Conservation (phyloP, 129 eudicot species). For the Arctium minus region DNA sequence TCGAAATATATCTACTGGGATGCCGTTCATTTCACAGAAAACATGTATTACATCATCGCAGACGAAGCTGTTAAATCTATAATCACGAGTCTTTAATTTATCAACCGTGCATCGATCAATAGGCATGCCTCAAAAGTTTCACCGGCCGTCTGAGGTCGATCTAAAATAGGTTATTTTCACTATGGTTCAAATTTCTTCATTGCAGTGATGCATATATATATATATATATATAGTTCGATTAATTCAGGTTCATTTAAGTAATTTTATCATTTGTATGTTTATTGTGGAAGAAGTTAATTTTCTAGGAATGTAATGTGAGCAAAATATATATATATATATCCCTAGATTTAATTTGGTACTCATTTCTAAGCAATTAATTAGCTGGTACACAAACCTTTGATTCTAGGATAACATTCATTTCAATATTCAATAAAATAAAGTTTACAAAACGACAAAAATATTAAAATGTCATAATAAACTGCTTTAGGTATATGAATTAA, state of each 20-base stretch:
- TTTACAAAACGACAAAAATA: too few relatives aligned
- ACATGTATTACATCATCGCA: slow-evolving; percentile 48
- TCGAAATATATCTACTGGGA: slow-evolving; percentile 62
- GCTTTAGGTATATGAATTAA: too few relatives aligned
- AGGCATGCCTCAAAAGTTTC: background rate
- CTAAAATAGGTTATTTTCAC: background rate
- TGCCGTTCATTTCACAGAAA: slow-evolving; percentile 62
- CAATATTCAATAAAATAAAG: too few relatives aligned
- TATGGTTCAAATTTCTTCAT: background rate
- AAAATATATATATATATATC: too few relatives aligned
- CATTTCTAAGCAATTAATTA: too few relatives aligned
- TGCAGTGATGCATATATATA: background rate
- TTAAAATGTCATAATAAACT: too few relatives aligned
- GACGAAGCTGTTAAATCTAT: slow-evolving; percentile 31
- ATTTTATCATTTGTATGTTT: background rate
- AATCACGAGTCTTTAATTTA: background rate
- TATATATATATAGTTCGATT: too few relatives aligned
- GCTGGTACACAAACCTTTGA: too few relatives aligned
- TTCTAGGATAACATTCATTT: too few relatives aligned
- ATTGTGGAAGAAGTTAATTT: too few relatives aligned
- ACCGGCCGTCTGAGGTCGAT: background rate
- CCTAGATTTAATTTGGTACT: too few relatives aligned
- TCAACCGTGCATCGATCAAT: background rate
- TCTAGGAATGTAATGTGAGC: too few relatives aligned
- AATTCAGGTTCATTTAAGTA: background rate